phyloP scores from a whole-genome alignment of 2,329 filamentous ascomycete genomes.

The Fusarium falciforme region DNA sequence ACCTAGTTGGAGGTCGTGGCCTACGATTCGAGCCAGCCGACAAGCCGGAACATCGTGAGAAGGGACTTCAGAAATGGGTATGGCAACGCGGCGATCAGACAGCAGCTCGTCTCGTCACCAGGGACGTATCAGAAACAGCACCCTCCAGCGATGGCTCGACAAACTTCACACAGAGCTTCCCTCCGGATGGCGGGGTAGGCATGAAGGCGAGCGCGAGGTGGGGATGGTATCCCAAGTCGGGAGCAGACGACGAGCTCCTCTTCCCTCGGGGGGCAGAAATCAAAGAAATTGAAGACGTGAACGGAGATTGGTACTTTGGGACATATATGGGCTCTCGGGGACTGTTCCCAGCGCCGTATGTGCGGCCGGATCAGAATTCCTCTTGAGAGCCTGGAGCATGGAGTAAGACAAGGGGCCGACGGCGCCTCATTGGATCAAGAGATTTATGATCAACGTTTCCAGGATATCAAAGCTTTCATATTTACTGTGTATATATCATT shows the following conservation, averaged over 20 bases:
- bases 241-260: constrained; percentile 77
- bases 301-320: constrained; percentile 91
- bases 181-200: constrained; percentile 81
- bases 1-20: constrained; percentile 81
- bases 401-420: not conserved
- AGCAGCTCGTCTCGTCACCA: constrained; percentile 61
- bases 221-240: constrained; percentile 79
- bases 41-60: constrained; percentile 46
- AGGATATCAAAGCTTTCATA: constrained; percentile 2
- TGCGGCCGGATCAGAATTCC: constrained; percentile 58
- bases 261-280: constrained; percentile 89
- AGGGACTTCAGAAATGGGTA: constrained; percentile 61
- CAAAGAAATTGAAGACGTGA: constrained; percentile 85
- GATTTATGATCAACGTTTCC: not conserved
- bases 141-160: constrained; percentile 47
- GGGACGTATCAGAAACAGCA: constrained; percentile 60
- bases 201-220: constrained; percentile 73
- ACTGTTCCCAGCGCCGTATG: constrained; percentile 84
- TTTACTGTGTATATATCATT: not conserved
- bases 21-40: constrained; percentile 69
- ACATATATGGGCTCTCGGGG: constrained; percentile 84
- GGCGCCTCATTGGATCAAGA: not conserved
- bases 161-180: constrained; percentile 60
- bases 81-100: constrained; percentile 59
- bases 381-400: constrained; percentile 4